Evolutionary conservation across 2,329 filamentous ascomycete genomes (phyloP), one percentile per base, ranked within the genome.

Genomic region (Aspergillus persii): DNA sequence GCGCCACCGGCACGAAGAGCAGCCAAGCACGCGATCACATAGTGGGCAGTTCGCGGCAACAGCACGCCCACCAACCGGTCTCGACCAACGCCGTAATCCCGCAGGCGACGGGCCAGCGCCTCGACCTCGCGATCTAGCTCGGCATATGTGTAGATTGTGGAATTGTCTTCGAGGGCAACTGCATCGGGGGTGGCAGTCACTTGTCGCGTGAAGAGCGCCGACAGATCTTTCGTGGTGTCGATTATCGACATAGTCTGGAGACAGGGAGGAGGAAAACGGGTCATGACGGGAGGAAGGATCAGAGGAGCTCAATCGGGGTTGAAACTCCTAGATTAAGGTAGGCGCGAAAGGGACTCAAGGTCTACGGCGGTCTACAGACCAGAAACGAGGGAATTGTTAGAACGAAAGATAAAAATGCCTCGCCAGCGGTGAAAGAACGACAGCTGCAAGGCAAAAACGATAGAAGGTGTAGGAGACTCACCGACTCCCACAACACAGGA

Each of bases 1-100:
- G 90, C 90, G 56, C 90, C 90, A 54, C 90, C 90, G 2, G 90
- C 90, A 60, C 89, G 86, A 44, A 93, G 83, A n/a, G 89, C 86
- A 29, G 90, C 90, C 54, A 94, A 80, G 69, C 88, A 92, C 15
- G 89, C 87, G 73, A 93, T 87, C 61, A 94, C 88, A 75, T 93
- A 92, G 75, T 92, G 84, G 52, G 89, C 89, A 71, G 89, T 91
- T 56, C 90, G 86, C 57, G 86, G 87, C 70, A 93, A 83, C 54
- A 93, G 81, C 47, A 94, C 86, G 55, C 90, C 90, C 33, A 93
- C 90, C 18, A 92, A 82, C 65, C 82, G 83, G 74, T 94, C 89
- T 60, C 89, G 87, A 58, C 85, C 83, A 56, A 93, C 89, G 48
- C 89, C 88, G 76, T 88, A 82, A 56, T 79, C 75, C 48, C 86